Evolutionary conservation across 208 protist genomes (phyloP).

Genomic region (Crithidia sp.): DNA sequence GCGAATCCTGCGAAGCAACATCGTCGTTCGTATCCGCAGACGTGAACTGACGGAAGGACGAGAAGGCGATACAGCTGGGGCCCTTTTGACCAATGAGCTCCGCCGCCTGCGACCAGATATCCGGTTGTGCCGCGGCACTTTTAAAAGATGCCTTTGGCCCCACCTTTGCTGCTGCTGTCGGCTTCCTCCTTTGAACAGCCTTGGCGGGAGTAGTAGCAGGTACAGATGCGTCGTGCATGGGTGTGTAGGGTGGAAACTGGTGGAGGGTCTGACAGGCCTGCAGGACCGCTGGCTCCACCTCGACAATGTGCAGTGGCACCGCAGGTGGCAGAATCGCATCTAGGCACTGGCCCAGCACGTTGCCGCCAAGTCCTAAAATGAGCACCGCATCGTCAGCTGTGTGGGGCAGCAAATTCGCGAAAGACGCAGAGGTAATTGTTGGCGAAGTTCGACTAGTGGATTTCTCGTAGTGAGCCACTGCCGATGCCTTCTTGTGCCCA

Average conservation of each 20-base stretch:
- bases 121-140: background rate
- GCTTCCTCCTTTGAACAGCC: too few relatives aligned
- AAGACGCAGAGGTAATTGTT: background rate
- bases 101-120: too few relatives aligned
- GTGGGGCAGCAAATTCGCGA: constrained; percentile 23
- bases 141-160: background rate
- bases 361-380: constrained; percentile 78
- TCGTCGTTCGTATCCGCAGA: too few relatives aligned
- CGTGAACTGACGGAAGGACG: too few relatives aligned
- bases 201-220: too few relatives aligned
- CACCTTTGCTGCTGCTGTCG: background rate
- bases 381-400: constrained; percentile 48
- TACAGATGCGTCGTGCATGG: too few relatives aligned
- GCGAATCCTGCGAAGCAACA: too few relatives aligned
- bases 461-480: too few relatives aligned
- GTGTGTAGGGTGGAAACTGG: constrained; percentile 42
- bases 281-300: constrained; percentile 78
- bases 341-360: constrained; percentile 79
- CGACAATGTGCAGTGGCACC: constrained; percentile 74
- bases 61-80: too few relatives aligned
- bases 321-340: constrained; percentile 47
- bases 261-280: constrained; percentile 48
- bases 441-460: background rate
- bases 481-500: too few relatives aligned
- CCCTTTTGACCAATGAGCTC: too few relatives aligned